phyloP scores from a whole-genome alignment of 371 early-diverging fungal species.

The Zopfochytrium polystomum region DNA sequence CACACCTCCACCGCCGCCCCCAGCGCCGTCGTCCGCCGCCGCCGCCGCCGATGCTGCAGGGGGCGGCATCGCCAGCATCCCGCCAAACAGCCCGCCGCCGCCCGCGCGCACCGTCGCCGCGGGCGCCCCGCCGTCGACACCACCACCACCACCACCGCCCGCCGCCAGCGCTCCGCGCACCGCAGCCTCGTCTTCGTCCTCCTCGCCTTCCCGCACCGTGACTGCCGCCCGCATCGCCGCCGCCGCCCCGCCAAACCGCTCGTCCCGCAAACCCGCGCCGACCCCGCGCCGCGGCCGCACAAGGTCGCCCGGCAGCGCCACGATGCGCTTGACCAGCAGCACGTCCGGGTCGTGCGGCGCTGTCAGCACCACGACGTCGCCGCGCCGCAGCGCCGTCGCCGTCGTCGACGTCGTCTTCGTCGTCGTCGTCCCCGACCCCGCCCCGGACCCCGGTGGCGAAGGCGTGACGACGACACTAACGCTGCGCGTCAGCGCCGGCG shows the following conservation, averaged over 20 bases:
- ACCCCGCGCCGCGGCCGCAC: conserved; percentile 22
- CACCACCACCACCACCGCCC: too few relatives aligned
- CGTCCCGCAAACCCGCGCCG: too few relatives aligned
- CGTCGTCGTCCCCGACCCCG: too few relatives aligned
- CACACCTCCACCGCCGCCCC: not conserved
- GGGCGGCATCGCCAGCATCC: conserved; percentile 1
- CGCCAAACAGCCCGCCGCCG: too few relatives aligned
- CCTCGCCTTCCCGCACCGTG: too few relatives aligned
- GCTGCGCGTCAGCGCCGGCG: not conserved
- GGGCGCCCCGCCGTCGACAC: too few relatives aligned
- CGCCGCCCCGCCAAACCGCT: too few relatives aligned
- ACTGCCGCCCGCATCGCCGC: conserved; percentile 1
- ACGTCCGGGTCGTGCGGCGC: conserved; percentile 71
- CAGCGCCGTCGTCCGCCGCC: not conserved
- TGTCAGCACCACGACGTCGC: conserved; percentile 82
- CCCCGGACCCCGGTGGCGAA: not conserved
- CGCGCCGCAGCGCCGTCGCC: conserved; percentile 56
- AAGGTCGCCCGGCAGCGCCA: conserved; percentile 82
- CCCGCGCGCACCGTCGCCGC: too few relatives aligned
- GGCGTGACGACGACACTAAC: not conserved
- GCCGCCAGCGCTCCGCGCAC: too few relatives aligned
- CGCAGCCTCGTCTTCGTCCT: too few relatives aligned
- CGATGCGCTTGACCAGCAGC: conserved; percentile 75
- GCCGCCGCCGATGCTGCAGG: not conserved
- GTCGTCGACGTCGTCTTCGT: too few relatives aligned